Base-by-base conservation (phyloP, 2,329 filamentous ascomycete genomes). In the Epichloe sibirici region DNA sequence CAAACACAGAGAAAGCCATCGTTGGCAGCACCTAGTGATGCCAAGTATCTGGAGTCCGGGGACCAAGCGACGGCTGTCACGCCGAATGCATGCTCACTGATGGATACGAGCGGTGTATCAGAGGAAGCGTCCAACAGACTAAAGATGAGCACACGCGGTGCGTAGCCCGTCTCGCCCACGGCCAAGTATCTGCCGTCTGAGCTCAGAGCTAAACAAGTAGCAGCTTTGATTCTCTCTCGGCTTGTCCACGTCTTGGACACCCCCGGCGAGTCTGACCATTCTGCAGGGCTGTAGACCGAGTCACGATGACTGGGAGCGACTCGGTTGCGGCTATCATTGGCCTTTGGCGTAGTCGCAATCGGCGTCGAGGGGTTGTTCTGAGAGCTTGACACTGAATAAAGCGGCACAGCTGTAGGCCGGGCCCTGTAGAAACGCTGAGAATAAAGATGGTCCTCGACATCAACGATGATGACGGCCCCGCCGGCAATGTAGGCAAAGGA, bases 1-100 rank as follows among this genome's bases (percentile, higher is more conserved):
- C 91, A 97, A 31, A 97, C 77, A 65, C 91, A 95, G 21, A 98
- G 75, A 64, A 94, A 97, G 1, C 91, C 91, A 68, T 98, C 93
- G 65, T 96, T 96, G 52, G 86, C 79, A 17, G 86, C 81, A 31
- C 93, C 93, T 12, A 98, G 75, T 21, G 90, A 95, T 2, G 93
- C 93, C 37, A 98, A 77, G 66, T 86, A 95, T 57, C 79, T 85
- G 12, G 87, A 88, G 66, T 96, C 88, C 1, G 85, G 77, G 56
- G 90, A 96, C 77, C 95, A 98, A 2, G 90, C 86, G 37, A 98
- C 81, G 38, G 87, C 86, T 54, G 83, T 85, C 35, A 98, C 89
- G 6, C 93, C 93, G 66, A 88, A 94, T 1, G 82, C 85, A 68
- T 98, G 93, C 63, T 98, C 93, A 51, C 82, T 87, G 52, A 98